These are phyloP conservation scores for Trichopus zeylanicus DNA, from an alignment of 116 monocot genomes.

Conservation along the genomic window DNA sequence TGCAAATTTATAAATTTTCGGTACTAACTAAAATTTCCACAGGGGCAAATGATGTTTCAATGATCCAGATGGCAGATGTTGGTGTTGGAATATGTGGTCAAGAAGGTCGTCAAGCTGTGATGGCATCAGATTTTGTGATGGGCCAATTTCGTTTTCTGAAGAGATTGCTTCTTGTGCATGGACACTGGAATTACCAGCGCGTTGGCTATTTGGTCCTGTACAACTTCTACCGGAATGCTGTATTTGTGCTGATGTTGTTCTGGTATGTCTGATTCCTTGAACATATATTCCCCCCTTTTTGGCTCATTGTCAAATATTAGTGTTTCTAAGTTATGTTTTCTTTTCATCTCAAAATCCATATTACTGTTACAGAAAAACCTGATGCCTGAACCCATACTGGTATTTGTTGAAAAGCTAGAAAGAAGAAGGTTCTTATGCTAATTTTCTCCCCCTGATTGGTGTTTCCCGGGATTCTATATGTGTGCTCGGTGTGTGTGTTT, in stretches of 20 bases:
- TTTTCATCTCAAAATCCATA: too few relatives aligned
- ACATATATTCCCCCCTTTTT: too few relatives aligned
- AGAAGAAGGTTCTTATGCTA: too few relatives aligned
- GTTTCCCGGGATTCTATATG: too few relatives aligned
- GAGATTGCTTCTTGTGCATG: constrained; percentile 92
- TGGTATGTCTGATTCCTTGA: constrained; percentile 38
- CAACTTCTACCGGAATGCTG: constrained; percentile 93
- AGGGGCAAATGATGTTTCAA: constrained; percentile 98
- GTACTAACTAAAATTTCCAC: constrained; percentile 9
- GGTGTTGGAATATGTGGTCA: constrained; percentile 90
- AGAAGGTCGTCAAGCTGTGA: constrained; percentile 97
- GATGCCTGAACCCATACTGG: too few relatives aligned
- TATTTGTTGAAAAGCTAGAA: too few relatives aligned
- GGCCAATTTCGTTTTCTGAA: constrained; percentile 91
- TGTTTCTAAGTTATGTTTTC: not conserved
- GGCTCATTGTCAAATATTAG: not conserved
- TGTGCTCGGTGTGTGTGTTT: too few relatives aligned
- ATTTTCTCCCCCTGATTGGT: too few relatives aligned
- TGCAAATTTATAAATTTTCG: not conserved
- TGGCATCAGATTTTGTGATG: constrained; percentile 98
- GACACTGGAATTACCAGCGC: constrained; percentile 96
- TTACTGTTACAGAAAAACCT: too few relatives aligned
- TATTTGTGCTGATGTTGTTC: constrained; percentile 88
- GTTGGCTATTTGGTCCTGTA: constrained; percentile 84
- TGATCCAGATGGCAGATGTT: constrained; percentile 99